Evolutionary conservation across 371 early-diverging fungal species (phyloP).

Genomic region (Thermomucor indicae-seudaticae): DNA sequence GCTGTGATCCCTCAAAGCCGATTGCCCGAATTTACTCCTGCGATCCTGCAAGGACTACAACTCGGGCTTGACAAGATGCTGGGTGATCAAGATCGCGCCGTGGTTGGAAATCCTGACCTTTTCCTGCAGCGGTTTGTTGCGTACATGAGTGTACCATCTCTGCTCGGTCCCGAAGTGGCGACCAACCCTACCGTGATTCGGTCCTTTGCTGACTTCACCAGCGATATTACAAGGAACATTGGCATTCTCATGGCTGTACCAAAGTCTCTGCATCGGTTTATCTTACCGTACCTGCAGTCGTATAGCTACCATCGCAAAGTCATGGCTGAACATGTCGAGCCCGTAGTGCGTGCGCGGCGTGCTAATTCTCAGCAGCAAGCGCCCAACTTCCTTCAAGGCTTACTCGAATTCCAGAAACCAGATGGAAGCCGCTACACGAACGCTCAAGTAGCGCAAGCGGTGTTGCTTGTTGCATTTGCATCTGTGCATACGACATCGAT

Average conservation of each 20-base stretch:
- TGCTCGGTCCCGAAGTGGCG: conserved; percentile 26
- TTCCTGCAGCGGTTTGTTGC: conserved; percentile 33
- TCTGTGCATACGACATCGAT: conserved; percentile 33
- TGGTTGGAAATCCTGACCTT: conserved; percentile 5
- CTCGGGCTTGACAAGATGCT: conserved; percentile 11
- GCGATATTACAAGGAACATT: conserved; percentile 26
- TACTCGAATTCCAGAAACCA: conserved; percentile 16
- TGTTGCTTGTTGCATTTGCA: conserved; percentile 34
- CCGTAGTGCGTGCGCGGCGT: conserved; percentile 16
- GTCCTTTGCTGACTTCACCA: conserved; percentile 35
- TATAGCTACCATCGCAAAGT: conserved; percentile 16
- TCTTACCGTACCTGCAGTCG: conserved; percentile 24
- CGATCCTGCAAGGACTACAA: conserved; percentile 19
- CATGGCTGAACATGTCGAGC: conserved; percentile 23
- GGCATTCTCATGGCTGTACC: conserved; percentile 17
- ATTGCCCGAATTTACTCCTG: conserved; percentile 13
- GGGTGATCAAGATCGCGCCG: conserved; percentile 2
- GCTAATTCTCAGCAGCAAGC: conserved; percentile 5
- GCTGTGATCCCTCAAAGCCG: conserved; percentile 10
- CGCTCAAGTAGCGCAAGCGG: conserved; percentile 13
- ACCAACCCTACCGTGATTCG: conserved; percentile 19
- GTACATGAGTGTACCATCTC: conserved; percentile 34
- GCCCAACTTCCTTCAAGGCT: conserved; percentile 21
- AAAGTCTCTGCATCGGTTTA: conserved; percentile 13
- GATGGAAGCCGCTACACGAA: conserved; percentile 17